A percentile compares a stretch with the other conserved stretches of the same genome.
phyloP scores from a whole-genome alignment of 257 asterid species.

The Primulina eburnea region DNA sequence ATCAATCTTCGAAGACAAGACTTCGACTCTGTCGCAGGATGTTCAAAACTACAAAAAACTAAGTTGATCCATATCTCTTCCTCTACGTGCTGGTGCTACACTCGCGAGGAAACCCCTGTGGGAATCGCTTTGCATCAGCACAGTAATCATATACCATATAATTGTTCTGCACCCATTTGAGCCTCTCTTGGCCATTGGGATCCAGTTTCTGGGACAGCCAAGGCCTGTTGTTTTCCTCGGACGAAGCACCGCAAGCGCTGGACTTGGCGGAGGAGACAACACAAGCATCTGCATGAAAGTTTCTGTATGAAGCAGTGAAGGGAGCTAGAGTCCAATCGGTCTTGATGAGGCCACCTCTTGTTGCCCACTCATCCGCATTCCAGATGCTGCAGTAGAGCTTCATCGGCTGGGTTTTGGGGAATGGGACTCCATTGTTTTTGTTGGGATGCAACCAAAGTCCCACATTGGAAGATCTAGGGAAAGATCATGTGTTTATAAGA shows the following conservation, averaged over 20 bases:
- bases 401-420: constrained; percentile 53
- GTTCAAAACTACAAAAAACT: no score
- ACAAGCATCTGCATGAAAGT: constrained; percentile 32
- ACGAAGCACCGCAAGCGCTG: background rate
- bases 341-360: constrained; percentile 61
- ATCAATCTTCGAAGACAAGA: no score
- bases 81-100: constrained; percentile 21
- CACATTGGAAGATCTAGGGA: no score
- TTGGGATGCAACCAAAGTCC: no score
- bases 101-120: constrained; percentile 44
- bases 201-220: constrained; percentile 29
- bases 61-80: no score
- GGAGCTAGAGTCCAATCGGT: constrained; percentile 64
- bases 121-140: constrained; percentile 45
- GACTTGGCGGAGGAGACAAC: background rate
- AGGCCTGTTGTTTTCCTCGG: constrained; percentile 12
- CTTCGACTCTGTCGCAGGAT: no score
- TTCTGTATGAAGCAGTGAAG: constrained; percentile 46
- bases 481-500: no score
- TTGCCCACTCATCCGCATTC: constrained; percentile 73
- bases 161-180: constrained; percentile 50
- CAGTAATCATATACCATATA: constrained; percentile 62
- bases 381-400: constrained; percentile 51
- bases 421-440: constrained; percentile 35
- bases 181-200: constrained; percentile 24